A percentile compares a stretch with the other conserved stretches of the same genome.
phyloP scores from a whole-genome alignment of 352 stramenopile species.

The Phytophthora constricta region DNA sequence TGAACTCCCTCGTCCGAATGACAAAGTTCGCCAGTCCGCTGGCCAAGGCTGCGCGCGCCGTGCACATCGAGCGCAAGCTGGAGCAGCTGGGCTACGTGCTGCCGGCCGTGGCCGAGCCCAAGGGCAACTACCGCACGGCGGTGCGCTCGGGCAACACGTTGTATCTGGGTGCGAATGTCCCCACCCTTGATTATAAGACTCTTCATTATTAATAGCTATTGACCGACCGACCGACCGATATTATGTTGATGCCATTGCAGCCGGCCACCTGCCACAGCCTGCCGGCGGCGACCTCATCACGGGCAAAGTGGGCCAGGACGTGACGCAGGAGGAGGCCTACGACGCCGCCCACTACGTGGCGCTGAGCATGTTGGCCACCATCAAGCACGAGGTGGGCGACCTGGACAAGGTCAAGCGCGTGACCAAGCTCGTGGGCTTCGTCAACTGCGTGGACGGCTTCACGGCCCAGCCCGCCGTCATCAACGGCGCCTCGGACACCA shows the following conservation, averaged over 20 bases:
- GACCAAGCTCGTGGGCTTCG: constrained; percentile 97
- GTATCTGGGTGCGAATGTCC: constrained; percentile 55
- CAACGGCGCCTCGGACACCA: constrained; percentile 96
- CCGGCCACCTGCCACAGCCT: constrained; percentile 82
- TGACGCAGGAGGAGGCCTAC: constrained; percentile 92
- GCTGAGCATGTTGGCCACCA: constrained; percentile 91
- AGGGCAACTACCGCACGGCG: constrained; percentile 91
- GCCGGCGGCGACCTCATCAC: constrained; percentile 80
- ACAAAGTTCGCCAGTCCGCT: constrained; percentile 34
- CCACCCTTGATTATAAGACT: too few relatives aligned
- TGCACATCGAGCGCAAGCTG: constrained; percentile 87
- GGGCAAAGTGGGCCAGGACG: constrained; percentile 90
- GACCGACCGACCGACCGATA: too few relatives aligned
- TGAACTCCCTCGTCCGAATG: constrained; percentile 42
- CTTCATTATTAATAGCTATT: too few relatives aligned
- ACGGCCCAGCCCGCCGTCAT: constrained; percentile 92
- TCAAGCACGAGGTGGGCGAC: constrained; percentile 92
- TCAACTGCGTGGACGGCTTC: constrained; percentile 95
- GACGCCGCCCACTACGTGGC: constrained; percentile 90
- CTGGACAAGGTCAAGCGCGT: constrained; percentile 94
- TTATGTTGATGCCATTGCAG: constrained; percentile 35
- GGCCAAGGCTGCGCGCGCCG: constrained; percentile 48
- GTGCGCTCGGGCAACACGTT: constrained; percentile 87
- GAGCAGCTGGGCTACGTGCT: constrained; percentile 88
- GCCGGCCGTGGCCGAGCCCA: constrained; percentile 81